Evolutionary conservation across 495 filamentous ascomycete species (phyloP).

Genomic region (Chaetomium tenue): DNA sequence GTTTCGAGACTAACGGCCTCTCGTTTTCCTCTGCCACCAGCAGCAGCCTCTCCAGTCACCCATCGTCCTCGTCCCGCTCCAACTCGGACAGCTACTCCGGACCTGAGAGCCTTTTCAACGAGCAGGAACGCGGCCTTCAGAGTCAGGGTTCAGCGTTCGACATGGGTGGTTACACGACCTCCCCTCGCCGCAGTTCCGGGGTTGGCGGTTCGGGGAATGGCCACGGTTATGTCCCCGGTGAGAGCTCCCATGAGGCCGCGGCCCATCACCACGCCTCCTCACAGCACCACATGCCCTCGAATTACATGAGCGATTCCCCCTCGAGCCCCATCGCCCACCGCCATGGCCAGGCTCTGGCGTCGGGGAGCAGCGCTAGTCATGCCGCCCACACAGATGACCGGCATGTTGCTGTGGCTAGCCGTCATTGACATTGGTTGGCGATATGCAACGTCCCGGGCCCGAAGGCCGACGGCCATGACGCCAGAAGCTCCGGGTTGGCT

Average conservation of each 20-base stretch:
- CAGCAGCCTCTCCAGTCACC: slow-evolving; percentile 10
- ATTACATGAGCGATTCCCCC: neutral
- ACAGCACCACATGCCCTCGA: neutral
- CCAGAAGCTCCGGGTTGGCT: neutral
- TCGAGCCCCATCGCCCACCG: slow-evolving; percentile 10
- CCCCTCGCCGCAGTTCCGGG: slow-evolving; percentile 28
- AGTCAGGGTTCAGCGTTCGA: slow-evolving; percentile 24
- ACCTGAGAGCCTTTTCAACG: slow-evolving; percentile 13
- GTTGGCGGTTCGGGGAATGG: slow-evolving; percentile 7
- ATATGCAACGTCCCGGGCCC: neutral
- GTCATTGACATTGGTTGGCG: slow-evolving; percentile 12
- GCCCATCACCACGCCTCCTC: slow-evolving; percentile 2
- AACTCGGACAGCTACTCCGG: slow-evolving; percentile 24
- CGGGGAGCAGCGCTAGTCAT: slow-evolving; percentile 9
- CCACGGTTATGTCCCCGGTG: slow-evolving; percentile 30
- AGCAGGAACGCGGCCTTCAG: slow-evolving; percentile 18
- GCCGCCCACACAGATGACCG: slow-evolving; percentile 24
- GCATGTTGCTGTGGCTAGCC: slow-evolving; percentile 22
- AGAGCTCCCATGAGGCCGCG: slow-evolving; percentile 18
- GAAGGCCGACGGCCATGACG: neutral
- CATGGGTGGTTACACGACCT: slow-evolving; percentile 26
- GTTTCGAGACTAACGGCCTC: slow-evolving; percentile 20
- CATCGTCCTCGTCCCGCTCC: slow-evolving; percentile 19
- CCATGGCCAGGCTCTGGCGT: neutral
- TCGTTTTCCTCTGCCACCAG: slow-evolving; percentile 14